These are phyloP conservation scores for Garcia nutans DNA, from an alignment of 345 rosid species.

Conservation along the genomic window DNA sequence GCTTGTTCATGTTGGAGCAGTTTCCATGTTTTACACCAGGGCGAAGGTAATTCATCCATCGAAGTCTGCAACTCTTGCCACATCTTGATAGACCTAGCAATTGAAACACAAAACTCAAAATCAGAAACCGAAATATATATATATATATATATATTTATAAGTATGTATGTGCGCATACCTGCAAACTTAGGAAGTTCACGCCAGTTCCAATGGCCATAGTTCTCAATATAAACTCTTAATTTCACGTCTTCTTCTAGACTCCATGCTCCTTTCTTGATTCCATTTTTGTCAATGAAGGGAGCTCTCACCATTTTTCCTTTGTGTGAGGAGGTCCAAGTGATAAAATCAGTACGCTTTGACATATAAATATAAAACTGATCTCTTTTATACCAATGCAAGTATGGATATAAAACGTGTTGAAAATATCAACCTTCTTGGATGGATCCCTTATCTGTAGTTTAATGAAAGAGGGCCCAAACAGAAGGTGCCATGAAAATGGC, in stretches of 20 bases:
- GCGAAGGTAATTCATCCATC: slow-evolving; percentile 43
- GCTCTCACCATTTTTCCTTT: slow-evolving; percentile 12
- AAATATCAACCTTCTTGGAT: too few species aligned
- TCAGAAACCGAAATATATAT: too few species aligned
- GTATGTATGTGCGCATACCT: not conserved
- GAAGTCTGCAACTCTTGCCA: slow-evolving; percentile 45
- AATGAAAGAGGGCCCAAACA: too few species aligned
- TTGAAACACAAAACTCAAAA: not conserved
- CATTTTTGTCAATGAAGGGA: slow-evolving; percentile 15
- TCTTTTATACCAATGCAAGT: too few species aligned
- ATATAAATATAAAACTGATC: too few species aligned
- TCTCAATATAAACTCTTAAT: slow-evolving; percentile 18
- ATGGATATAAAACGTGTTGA: too few species aligned
- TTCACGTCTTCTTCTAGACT: slow-evolving; percentile 32
- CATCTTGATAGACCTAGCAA: slow-evolving; percentile 33
- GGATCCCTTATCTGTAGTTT: too few species aligned
- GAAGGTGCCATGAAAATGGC: too few species aligned
- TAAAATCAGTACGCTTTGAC: too few species aligned
- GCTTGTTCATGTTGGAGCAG: slow-evolving; percentile 38
- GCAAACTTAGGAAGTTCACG: slow-evolving; percentile 27
- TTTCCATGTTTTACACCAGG: slow-evolving; percentile 36
- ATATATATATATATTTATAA: too few species aligned
- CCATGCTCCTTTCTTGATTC: slow-evolving; percentile 36
- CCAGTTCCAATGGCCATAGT: slow-evolving; percentile 29
- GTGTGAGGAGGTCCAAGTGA: too few species aligned